Evolutionary conservation across 2,329 filamentous ascomycete species (phyloP).

Genomic region (Fusarium paranaense): DNA sequence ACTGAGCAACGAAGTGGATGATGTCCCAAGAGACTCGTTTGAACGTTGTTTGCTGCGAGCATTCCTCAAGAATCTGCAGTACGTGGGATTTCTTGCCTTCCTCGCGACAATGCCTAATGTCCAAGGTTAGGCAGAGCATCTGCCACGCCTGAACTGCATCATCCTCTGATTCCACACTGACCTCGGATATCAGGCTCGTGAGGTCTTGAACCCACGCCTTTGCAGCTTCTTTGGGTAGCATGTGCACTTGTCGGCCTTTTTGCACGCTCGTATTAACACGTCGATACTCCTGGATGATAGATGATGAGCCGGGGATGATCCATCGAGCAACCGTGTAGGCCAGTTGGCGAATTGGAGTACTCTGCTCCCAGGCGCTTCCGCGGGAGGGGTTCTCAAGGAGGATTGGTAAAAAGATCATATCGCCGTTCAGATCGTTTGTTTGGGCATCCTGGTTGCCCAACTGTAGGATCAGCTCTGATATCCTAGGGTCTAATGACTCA

Average conservation of each 20-base stretch:
- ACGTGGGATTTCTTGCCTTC: slow-evolving; percentile 44
- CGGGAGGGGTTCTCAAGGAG: slow-evolving; percentile 68
- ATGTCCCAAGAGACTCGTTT: slow-evolving; percentile 61
- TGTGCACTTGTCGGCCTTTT: slow-evolving; percentile 42
- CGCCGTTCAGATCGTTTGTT: slow-evolving; percentile 32
- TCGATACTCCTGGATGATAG: slow-evolving; percentile 51
- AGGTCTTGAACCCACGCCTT: slow-evolving; percentile 33
- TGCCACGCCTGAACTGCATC: slow-evolving; percentile 37
- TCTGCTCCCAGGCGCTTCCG: slow-evolving; percentile 68
- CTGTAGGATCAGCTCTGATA: slow-evolving; percentile 54
- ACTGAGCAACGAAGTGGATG: slow-evolving; percentile 71
- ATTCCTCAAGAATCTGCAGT: slow-evolving; percentile 38
- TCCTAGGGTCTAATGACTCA: slow-evolving; percentile 50
- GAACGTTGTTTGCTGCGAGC: neutral
- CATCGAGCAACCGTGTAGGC: slow-evolving; percentile 63
- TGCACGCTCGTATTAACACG: slow-evolving; percentile 48
- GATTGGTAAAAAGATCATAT: slow-evolving; percentile 72
- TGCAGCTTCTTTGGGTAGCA: slow-evolving; percentile 23
- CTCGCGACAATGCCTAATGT: slow-evolving; percentile 46
- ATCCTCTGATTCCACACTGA: slow-evolving; percentile 1
- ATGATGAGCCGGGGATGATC: slow-evolving; percentile 22
- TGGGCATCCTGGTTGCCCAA: slow-evolving; percentile 23
- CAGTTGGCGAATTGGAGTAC: slow-evolving; percentile 61
- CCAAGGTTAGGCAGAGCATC: slow-evolving; percentile 43
- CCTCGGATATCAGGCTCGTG: slow-evolving; percentile 26